phyloP scores from a whole-genome alignment of 805 yeast species.

The Dipodascopsis uninucleata region DNA sequence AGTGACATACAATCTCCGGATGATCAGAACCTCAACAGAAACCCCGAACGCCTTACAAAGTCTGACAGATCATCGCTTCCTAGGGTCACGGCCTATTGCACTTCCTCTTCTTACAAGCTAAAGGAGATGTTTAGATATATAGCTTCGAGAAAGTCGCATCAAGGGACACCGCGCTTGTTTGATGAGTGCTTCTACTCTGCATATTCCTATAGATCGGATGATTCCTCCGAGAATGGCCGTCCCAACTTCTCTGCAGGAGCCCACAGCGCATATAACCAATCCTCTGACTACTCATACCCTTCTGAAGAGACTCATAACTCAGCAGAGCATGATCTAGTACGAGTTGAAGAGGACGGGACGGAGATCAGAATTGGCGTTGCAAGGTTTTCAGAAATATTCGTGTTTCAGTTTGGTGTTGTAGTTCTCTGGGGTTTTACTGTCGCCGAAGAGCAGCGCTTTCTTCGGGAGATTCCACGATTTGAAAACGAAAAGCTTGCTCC shows the following conservation, averaged over 20 bases:
- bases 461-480: slow-evolving; percentile 81
- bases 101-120: slow-evolving; percentile 90
- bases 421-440: slow-evolving; percentile 93
- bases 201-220: slow-evolving; percentile 45
- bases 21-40: slow-evolving; percentile 46
- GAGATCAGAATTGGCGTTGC: slow-evolving; percentile 82
- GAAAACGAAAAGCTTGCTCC: slow-evolving; percentile 84
- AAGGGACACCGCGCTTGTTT: slow-evolving; percentile 76
- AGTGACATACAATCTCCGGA: neutral
- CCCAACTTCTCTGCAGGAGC: slow-evolving; percentile 3
- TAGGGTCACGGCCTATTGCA: slow-evolving; percentile 92
- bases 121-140: slow-evolving; percentile 81
- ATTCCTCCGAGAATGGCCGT: neutral
- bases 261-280: neutral
- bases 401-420: slow-evolving; percentile 95
- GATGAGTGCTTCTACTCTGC: slow-evolving; percentile 96
- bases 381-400: slow-evolving; percentile 66
- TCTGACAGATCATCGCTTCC: slow-evolving; percentile 80
- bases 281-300: neutral
- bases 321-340: slow-evolving; percentile 41
- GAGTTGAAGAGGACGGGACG: slow-evolving; percentile 92
- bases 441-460: slow-evolving; percentile 75
- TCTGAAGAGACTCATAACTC: slow-evolving; percentile 56
- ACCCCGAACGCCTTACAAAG: slow-evolving; percentile 90
- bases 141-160: slow-evolving; percentile 57